Conservation (phyloP, 1,284 basidiomycete species). For the Tetrapyrgos nigripes region DNA sequence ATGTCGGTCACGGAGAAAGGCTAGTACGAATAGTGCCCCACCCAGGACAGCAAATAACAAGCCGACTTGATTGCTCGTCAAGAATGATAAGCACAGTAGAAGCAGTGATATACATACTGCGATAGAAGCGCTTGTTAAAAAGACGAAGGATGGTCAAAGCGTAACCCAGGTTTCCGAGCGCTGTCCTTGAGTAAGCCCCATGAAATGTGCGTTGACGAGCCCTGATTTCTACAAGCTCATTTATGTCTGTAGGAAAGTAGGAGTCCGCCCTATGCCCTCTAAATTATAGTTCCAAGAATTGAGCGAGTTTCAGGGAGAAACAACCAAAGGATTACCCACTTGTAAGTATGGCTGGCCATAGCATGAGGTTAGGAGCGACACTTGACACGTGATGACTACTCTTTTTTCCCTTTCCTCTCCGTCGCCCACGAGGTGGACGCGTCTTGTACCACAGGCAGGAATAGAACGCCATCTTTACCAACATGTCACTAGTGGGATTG, state of each 20-base stretch:
- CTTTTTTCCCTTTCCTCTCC: not conserved
- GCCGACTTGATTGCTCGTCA: conserved; percentile 58
- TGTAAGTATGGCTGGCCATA: conserved; percentile 13
- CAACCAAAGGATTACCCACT: conserved; percentile 2
- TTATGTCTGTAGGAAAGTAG: conserved; percentile 62
- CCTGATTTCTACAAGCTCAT: conserved; percentile 76
- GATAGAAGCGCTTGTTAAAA: conserved; percentile 74
- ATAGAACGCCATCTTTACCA: not conserved
- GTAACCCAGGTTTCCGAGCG: conserved; percentile 77
- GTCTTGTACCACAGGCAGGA: not conserved
- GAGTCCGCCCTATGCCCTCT: conserved; percentile 69
- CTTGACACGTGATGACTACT: not conserved
- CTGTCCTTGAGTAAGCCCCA: conserved; percentile 81
- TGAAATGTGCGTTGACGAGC: conserved; percentile 83
- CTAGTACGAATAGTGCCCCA: conserved; percentile 61
- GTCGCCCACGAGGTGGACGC: not conserved
- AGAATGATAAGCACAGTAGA: conserved; percentile 15
- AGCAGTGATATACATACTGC: conserved; percentile 50
- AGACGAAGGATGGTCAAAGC: conserved; percentile 77
- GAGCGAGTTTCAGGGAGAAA: not conserved
- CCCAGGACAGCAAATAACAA: conserved; percentile 74
- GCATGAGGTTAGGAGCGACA: not conserved
- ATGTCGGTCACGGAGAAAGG: conserved; percentile 67
- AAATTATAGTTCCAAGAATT: not conserved
- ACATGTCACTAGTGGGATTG: conserved; percentile 3